Base-by-base conservation (phyloP, 2,329 filamentous ascomycete genomes). In the Colletotrichum lindemuthianum region DNA sequence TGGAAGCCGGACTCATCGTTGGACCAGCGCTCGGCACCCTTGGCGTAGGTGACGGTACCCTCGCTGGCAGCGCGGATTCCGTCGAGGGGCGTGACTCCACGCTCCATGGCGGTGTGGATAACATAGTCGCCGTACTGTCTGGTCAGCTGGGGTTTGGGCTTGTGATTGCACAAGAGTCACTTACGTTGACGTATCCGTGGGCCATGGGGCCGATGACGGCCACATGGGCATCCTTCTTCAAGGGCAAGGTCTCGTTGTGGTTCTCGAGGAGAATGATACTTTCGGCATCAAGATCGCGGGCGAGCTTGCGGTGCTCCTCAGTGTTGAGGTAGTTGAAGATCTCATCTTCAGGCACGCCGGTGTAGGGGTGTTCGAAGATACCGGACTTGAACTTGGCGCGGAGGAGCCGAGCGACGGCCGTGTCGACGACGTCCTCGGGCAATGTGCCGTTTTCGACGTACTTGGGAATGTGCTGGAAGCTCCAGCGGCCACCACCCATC, bases 141-240 rank as follows among this genome's bases (percentile, higher is more conserved):
- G n/a, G 49, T 66, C 54, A 66, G 47, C 15, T 12, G 4, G 24
- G 24, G 24, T 11, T 13, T 13, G 32, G 7, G 6, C 24, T 12
- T 16, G 9, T 11, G 33, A 16, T 53, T 7, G 2, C 4, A 12
- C 13, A 8, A 24, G 1, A 5, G 3, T 7, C 8, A 78, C 84
- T 77, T 69, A 88, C 86, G 70, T 92, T 92, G 82, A 91, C 88
- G 68, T 83, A 90, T 1, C 86, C 88, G 69, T 90, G 85, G 1
- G 88, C 90, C 87, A 93, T 92, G 2, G 90, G 90, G 0, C 91
- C 91, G 70, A 93, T 91, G 13, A 93, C 88, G 5, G 90, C 90
- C 63, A 92, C 82, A 13, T 86, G 88, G n/a, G 88, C 88, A 8
- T 85, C 81, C 72, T 90, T 91, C 67, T 82, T 83, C 49, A 88